Evolutionary conservation across 2,329 filamentous ascomycete genomes (phyloP).

Genomic region (Fusarium foetens): DNA sequence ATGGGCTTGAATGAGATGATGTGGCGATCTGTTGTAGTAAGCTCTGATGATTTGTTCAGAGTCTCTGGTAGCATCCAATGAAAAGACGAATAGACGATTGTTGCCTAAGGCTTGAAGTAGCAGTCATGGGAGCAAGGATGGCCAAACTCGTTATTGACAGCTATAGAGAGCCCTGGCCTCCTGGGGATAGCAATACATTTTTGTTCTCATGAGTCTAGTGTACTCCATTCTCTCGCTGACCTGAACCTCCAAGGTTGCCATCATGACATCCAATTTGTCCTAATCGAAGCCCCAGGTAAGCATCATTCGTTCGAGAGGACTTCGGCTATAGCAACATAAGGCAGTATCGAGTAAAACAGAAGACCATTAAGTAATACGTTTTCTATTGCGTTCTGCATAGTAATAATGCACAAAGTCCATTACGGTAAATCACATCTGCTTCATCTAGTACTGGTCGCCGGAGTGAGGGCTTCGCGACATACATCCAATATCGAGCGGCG

Average conservation of each 20-base stretch:
- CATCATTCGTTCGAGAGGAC: not conserved
- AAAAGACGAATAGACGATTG: slow-evolving; percentile 9
- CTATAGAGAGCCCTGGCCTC: not conserved
- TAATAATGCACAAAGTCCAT: not conserved
- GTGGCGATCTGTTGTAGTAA: slow-evolving; percentile 15
- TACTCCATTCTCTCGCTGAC: not conserved
- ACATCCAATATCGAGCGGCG: not conserved
- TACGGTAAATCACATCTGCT: not conserved
- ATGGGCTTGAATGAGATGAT: slow-evolving; percentile 6
- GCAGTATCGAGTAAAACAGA: not conserved
- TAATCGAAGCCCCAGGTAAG: not conserved
- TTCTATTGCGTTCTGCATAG: not conserved
- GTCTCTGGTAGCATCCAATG: slow-evolving; percentile 18
- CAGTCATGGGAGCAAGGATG: not conserved
- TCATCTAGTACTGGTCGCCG: not conserved
- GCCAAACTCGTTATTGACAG: not conserved
- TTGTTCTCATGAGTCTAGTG: not conserved
- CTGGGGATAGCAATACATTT: not conserved
- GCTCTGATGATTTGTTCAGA: slow-evolving; percentile 12
- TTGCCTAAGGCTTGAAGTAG: slow-evolving; percentile 22
- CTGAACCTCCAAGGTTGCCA: not conserved
- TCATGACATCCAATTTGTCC: slow-evolving; percentile 2
- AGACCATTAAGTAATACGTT: not conserved
- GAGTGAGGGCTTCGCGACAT: not conserved
- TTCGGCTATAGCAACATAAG: not conserved